These are phyloP conservation scores for Colletotrichum zoysiae DNA, from an alignment of 2,329 filamentous ascomycete genomes.

Conservation along the genomic window DNA sequence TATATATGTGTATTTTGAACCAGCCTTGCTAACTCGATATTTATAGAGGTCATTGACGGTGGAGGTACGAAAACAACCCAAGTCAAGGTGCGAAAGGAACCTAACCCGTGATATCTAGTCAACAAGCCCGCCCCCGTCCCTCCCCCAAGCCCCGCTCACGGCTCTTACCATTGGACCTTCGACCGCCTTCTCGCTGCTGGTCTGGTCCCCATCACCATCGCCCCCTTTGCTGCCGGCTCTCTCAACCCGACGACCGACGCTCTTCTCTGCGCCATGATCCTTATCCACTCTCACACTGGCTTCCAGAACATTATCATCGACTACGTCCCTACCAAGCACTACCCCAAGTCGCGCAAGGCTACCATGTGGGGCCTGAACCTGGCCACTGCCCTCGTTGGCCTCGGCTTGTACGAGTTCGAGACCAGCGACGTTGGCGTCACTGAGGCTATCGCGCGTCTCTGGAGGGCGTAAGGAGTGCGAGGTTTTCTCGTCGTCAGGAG, in stretches of 20 bases:
- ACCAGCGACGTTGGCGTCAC: constrained; percentile 97
- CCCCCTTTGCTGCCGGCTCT: constrained; percentile 91
- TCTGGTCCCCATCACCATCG: constrained; percentile 87
- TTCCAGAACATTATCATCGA: constrained; percentile 93
- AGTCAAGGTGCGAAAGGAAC: constrained; percentile 9
- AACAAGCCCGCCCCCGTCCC: constrained; percentile 89
- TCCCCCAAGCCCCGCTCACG: constrained; percentile 79
- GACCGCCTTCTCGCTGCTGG: constrained; percentile 86
- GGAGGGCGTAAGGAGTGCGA: constrained; percentile 74
- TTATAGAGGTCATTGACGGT: constrained; percentile 79
- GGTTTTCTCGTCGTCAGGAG: not conserved
- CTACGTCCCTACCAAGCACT: constrained; percentile 82
- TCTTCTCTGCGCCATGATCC: constrained; percentile 82
- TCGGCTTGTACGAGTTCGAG: constrained; percentile 98
- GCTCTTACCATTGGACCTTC: constrained; percentile 98
- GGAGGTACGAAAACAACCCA: constrained; percentile 67
- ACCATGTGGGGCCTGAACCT: constrained; percentile 83
- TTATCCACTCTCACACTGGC: constrained; percentile 95
- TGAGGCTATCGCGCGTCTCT: constrained; percentile 88
- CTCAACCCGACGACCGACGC: constrained; percentile 92
- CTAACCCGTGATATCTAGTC: constrained; percentile 62
- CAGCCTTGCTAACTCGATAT: constrained; percentile 56
- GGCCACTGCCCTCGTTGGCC: constrained; percentile 82
- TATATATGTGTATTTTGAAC: not conserved
- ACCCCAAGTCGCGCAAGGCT: constrained; percentile 75